Base-by-base conservation (phyloP, 352 stramenopile genomes). In the Pseudoperonospora humuli region DNA sequence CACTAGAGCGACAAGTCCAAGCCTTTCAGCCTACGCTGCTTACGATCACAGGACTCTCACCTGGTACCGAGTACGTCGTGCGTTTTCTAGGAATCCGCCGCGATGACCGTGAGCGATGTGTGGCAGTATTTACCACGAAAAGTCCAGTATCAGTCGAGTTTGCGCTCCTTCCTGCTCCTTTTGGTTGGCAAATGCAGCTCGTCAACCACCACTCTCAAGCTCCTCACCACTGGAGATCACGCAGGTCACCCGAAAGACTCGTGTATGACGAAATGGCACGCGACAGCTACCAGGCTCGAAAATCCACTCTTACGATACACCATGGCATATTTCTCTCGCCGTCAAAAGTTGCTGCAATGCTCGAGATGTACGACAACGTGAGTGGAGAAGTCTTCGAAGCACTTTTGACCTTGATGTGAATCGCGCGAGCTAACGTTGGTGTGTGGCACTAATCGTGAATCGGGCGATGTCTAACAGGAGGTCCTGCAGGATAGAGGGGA, bases 61-160 rank as follows among this genome's bases (percentile, higher is more conserved):
- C 66, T 32, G 36, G 53, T 7, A 60, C 54, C n/a, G 54, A 47
- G 7, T 78, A 78, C 44, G 37, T 63, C 1, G 39, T 78, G 23
- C 63, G 61, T 27, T 57, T 81, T 15, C 47, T 81, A 5, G 70
- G 66, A 9, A 45, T 81, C 8, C 54, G 48, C 11, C 56, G 44
- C 17, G 21, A 14, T 3, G 61, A 81, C 26, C 63, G 66, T 14
- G 46, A 71, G 14, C 25, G 36, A 20, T 65, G 55, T 27, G 42
- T 73, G 5, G 67, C 61, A 3, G 27, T 59, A 8, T 37, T 52
- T 2, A 67, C 52, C 5, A 73, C 67, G 7, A 24, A 24, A 1
- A 26, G 18, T 43, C 19, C 14, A 17, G 15, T 14, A 3, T 4
- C 18, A 19, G 19, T 23, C 18, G 5, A 15, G 6, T 17, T 36